phyloP scores from a whole-genome alignment of 148 eudicot genomes.

The Amaranthus palmeri region DNA sequence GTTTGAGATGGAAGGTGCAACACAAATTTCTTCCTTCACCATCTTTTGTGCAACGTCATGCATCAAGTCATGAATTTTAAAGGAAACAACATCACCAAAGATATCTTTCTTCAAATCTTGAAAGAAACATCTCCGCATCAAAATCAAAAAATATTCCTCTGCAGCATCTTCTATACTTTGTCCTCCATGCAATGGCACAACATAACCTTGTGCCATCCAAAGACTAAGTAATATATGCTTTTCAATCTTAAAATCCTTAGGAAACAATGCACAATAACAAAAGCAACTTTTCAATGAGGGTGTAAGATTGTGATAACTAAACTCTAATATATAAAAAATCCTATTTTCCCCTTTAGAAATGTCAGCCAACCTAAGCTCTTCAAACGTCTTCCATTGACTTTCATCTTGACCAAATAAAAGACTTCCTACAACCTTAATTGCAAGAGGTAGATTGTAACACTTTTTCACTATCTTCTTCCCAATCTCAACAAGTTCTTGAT shows the following conservation, averaged over 20 bases:
- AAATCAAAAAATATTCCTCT: constrained; percentile 10
- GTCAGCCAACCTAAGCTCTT: constrained; percentile 2
- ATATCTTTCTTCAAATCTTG: constrained; percentile 4
- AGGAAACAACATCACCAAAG: neutral
- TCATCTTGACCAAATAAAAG: constrained; percentile 11
- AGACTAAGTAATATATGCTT: constrained; percentile 1
- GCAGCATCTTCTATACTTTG: constrained; percentile 14
- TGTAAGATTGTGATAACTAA: constrained; percentile 21
- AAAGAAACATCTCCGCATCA: constrained; percentile 26
- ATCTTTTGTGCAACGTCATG: constrained; percentile 14
- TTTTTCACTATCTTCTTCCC: constrained; percentile 17
- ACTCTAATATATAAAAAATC: constrained; percentile 16
- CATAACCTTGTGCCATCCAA: constrained; percentile 27
- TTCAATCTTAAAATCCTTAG: neutral
- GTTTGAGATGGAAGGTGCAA: neutral
- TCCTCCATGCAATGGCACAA: neutral
- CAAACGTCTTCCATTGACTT: constrained; percentile 12
- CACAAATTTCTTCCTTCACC: neutral
- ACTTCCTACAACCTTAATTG: constrained; percentile 24
- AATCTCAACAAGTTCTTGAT: constrained; percentile 8
- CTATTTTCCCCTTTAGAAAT: neutral
- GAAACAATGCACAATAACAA: neutral
- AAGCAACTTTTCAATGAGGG: constrained; percentile 18
- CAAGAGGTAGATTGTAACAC: constrained; percentile 26
- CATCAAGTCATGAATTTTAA: constrained; percentile 18